A percentile compares a stretch with the other conserved stretches of the same genome.
These are phyloP conservation scores for Dipodascopsis uninucleata DNA, from an alignment of 805 yeast species.

Conservation along the genomic window DNA sequence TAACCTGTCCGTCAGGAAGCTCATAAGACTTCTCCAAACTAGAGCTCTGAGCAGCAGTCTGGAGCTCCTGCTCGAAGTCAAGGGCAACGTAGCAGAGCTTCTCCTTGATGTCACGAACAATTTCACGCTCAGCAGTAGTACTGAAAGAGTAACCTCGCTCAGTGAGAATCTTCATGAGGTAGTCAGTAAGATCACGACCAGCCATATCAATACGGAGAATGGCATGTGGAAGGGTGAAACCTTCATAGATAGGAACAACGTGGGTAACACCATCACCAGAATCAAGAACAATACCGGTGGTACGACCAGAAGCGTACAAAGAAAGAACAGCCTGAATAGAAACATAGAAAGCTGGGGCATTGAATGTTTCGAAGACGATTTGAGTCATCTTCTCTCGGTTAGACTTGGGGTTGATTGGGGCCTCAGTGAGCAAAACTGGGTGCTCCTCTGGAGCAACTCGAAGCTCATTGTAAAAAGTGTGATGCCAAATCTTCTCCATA, in stretches of 20 bases:
- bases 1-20: constrained; percentile 99
- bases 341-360: constrained; percentile 70
- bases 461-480: constrained; percentile 99
- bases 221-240: constrained; percentile 99
- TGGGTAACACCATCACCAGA: constrained; percentile 93
- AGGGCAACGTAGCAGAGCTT: constrained; percentile 98
- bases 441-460: constrained; percentile 99
- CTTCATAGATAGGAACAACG: constrained; percentile 93
- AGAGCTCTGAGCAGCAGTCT: constrained; percentile 97
- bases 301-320: constrained; percentile 81
- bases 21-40: constrained; percentile 98
- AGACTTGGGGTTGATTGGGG: constrained; percentile 98
- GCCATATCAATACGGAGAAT: constrained; percentile 98
- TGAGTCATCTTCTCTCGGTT: constrained; percentile 99
- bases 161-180: constrained; percentile 95
- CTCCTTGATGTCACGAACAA: constrained; percentile 96
- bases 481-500: constrained; percentile 99
- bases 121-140: constrained; percentile 98
- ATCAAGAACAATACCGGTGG: constrained; percentile 86
- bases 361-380: constrained; percentile 98
- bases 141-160: constrained; percentile 99
- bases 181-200: constrained; percentile 99
- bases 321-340: constrained; percentile 76
- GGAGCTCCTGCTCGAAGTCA: constrained; percentile 99
- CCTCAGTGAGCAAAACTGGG: constrained; percentile 98